Evolutionary conservation across 2,329 filamentous ascomycete genomes (phyloP), one percentile per base, ranked within the genome.

Genomic region (Neopestalotiopsis rosae): DNA sequence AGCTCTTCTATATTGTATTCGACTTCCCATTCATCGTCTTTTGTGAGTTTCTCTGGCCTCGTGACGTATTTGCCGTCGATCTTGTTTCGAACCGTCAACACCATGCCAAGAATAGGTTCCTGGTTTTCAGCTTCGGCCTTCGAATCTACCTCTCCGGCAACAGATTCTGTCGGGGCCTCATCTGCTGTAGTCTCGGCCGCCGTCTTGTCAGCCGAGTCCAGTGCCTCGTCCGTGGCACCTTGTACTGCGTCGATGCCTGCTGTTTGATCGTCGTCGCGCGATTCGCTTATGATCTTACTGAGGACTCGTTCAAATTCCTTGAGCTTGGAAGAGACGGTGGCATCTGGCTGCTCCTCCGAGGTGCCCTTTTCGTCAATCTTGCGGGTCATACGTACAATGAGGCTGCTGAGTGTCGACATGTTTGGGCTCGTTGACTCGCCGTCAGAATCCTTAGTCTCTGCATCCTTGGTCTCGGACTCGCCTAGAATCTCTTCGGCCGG

Each of bases 1-100:
- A 94, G 82, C 72, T 95, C 92, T 61, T 87, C 86, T 62, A 98
- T 81, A 45, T 90, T 86, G 79, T 97, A 98, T 74, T 96, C 89
- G n/a, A 98, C 83, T 0, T 82, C 79, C 95, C 95, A 98, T 75
- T 72, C 89, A 69, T 77, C 79, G 5, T 10, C 24, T 14, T 74
- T 40, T 0, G 65, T 79, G 61, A 91, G 77, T 0, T 84, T 73
- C 1, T 80, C 72, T 0, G 94, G 92, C 3, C 94, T 90, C 0
- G 82, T 76, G 1, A 94, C 88, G 67, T 87, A 86, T 13, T 82
- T 67, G 20, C 88, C 90, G 75, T 96, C 91, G 67, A 97, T 87
- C 71, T 87, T 88, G 82, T 93, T 96, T 72, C 89, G 89, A 64
- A 94, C 83, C 0, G 89, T 91, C 67, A 98, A 82, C 14, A 89